These are phyloP conservation scores for Aureobasidium musti DNA, from an alignment of 2,329 filamentous ascomycete genomes.

Conservation along the genomic window DNA sequence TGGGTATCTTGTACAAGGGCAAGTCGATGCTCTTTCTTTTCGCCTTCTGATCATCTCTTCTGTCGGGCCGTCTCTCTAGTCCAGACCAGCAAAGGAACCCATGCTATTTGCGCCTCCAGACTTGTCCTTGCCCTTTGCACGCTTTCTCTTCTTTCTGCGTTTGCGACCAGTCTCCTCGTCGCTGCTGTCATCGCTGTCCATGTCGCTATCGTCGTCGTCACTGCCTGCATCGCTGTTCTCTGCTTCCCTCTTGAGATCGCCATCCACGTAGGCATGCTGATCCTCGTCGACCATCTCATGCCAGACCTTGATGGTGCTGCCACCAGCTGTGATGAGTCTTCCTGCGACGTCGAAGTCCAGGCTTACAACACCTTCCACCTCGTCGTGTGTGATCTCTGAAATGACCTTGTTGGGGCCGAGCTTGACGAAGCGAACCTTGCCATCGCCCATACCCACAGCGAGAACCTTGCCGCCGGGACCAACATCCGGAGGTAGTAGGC, in stretches of 20 bases:
- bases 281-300: constrained; percentile 61
- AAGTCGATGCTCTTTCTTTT: not conserved
- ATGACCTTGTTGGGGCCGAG: constrained; percentile 72
- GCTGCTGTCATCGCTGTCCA: constrained; percentile 42
- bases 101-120: constrained; percentile 21
- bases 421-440: constrained; percentile 73
- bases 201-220: constrained; percentile 47
- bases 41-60: not conserved
- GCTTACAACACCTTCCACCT: constrained; percentile 79
- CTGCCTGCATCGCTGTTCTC: constrained; percentile 53
- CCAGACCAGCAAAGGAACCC: constrained; percentile 21
- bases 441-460: constrained; percentile 79
- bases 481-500: constrained; percentile 68
- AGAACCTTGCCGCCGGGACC: constrained; percentile 69
- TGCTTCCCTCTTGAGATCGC: constrained; percentile 46
- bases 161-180: constrained; percentile 48
- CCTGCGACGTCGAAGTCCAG: constrained; percentile 83
- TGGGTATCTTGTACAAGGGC: constrained; percentile 13
- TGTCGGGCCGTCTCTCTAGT: not conserved
- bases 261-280: constrained; percentile 48
- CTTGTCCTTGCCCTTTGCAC: constrained; percentile 37
- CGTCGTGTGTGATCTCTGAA: constrained; percentile 71
- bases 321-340: constrained; percentile 86
- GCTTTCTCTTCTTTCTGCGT: constrained; percentile 49
- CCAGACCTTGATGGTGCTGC: constrained; percentile 87